Conservation (phyloP, 176 grass and related monocot genomes). For the Carex parvula region DNA sequence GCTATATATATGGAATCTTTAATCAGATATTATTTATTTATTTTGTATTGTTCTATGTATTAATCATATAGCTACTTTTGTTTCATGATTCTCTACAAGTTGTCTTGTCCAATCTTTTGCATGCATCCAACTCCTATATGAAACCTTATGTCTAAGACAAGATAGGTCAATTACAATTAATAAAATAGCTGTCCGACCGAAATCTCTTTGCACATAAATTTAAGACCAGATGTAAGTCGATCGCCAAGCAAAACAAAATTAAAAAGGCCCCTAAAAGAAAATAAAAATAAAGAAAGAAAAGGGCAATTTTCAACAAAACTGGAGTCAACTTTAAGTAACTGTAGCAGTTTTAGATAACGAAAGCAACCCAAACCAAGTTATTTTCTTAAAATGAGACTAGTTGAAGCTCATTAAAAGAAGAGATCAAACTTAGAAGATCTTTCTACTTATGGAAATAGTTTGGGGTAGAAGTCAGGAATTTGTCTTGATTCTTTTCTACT, state of each 20-base stretch:
- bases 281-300: not conserved
- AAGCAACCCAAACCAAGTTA: not conserved
- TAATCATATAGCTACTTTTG: not conserved
- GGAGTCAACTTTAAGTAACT: not conserved
- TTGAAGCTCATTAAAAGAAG: not conserved
- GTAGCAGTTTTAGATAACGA: constrained; percentile 3
- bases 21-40: not conserved
- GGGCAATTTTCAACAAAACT: constrained; percentile 11
- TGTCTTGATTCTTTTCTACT: not conserved
- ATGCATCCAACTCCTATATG: not conserved
- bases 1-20: not conserved
- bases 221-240: not conserved
- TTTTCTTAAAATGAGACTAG: not conserved
- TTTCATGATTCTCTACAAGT: not conserved
- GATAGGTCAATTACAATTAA: not conserved
- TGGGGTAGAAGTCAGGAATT: not conserved
- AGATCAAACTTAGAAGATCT: not conserved
- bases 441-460: not conserved
- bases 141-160: not conserved
- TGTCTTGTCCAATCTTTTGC: not conserved
- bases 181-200: not conserved
- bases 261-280: not conserved
- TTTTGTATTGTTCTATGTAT: too few relatives aligned
- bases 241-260: not conserved
- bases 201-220: not conserved